Evolutionary conservation across 176 grass and related monocot genomes (phyloP), one percentile per base, ranked within the genome.

Genomic region (Musa itinerans): DNA sequence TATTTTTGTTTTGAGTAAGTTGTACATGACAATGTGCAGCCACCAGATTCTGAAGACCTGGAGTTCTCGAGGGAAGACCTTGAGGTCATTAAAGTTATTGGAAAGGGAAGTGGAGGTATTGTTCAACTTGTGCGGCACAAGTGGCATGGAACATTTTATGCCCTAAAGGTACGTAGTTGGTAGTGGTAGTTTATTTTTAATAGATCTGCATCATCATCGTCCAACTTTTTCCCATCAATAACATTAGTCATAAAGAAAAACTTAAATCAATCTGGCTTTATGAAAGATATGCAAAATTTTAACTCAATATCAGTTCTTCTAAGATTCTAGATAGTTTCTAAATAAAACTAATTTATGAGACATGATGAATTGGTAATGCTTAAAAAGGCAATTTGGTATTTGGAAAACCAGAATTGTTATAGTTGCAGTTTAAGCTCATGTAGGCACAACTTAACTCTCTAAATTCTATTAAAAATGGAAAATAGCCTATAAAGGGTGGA

Each of bases 51-150:
- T 57, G 86, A 90, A 79, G 94, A 93, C 81, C 53, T 91, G 65
- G 87, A 90, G 79, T 83, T 92, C 64, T 85, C 83, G 61, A 79
- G 86, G 82, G 94, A 93, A 85, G 90, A 98, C 77, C 84, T 98
- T 34, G 90, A 98, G 76, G 80, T 89, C 69, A 89, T 98, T 73
- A 92, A 98, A 89, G 86, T 98, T 69, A 98, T 93, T 53, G 94
- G 94, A 51, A 98, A 91, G 87, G 94, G 94, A 75, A 98, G 94
- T 63, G 94, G 94, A 57, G 90, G 94, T 34, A 75, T 91, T 27
- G 94, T 98, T 54, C 94, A 93, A 71, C 82, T 98, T 29, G 94
- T 98, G 69, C 86, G 61, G 54, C 94, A 98, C 80, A 98, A 98
- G 83, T 91, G 90, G 94, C 83, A 86, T 22, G 88, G 84, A 26